Evolutionary conservation across 345 rosid genomes (phyloP), one percentile per base, ranked within the genome.

Genomic region (Brassica carinata): DNA sequence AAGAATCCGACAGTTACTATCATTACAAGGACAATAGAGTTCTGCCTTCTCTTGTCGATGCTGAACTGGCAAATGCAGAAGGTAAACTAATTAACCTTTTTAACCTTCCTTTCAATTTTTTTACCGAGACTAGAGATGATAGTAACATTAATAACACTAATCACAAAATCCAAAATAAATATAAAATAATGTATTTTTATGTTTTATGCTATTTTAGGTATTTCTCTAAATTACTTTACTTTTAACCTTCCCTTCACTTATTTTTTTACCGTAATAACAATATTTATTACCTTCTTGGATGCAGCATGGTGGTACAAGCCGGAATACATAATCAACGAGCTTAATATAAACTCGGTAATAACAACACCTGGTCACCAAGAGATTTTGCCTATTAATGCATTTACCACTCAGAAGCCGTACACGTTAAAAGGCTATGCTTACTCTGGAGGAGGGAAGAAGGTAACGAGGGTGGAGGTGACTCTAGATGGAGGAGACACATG

Each of bases 401-500:
- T 90, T 89, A 95, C 99, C 5, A 88, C 92, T 0, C 99, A 93
- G 80, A 86, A 84, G 76, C 97, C 97, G 1, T 93, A 93, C 76
- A 93, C 89, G 2, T 70, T 93, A 79, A 89, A 65, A 69, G 99
- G 98, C 8, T 93, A 93, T 71, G 87, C 62, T 17, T 17, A 55
- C 62, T 55, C 62, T 55, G 62, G 98, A 0, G 95, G 92, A 5
- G 98, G 98, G 23, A 94, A 90, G 88, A 94, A 90, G 70, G 97
- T 94, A 82, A 94, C 97, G 23, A 94, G 98, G 9, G 97, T 92
- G 0, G 98, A 94, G 74, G 93, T 94, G 0, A 91, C 98, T 0
- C 55, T 89, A 85, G 97, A 94, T 13, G 95, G 93, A 4, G 98
- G 98, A 4, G 97, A 92, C 30, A 91, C 92, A 15, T 94, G 98